These are phyloP conservation scores for Diaporthe velutina DNA, from an alignment of 2,329 filamentous ascomycete genomes.

Conservation along the genomic window DNA sequence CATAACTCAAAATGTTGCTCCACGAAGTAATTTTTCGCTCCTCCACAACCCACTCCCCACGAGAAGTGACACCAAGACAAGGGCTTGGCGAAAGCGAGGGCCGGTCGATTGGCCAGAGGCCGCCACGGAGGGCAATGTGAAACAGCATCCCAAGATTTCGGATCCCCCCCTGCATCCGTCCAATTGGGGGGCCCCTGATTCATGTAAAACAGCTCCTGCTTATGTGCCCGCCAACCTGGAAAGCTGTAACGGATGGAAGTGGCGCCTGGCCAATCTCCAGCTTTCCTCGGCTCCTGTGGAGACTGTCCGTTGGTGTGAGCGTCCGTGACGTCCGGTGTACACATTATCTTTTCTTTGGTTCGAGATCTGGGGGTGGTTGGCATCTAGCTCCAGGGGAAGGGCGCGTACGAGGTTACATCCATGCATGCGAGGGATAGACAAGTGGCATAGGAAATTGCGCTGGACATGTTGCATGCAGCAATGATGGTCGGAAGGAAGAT, in stretches of 20 bases:
- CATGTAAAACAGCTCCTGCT: constrained; percentile 30
- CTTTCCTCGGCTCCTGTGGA: not conserved
- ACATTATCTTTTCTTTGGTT: constrained; percentile 3
- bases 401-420: constrained; percentile 15
- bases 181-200: constrained; percentile 17
- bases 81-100: constrained; percentile 17
- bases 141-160: constrained; percentile 30
- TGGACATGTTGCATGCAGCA: constrained; percentile 2
- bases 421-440: not conserved
- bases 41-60: not conserved
- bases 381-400: not conserved
- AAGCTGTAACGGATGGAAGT: constrained; percentile 27
- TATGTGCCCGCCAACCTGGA: not conserved
- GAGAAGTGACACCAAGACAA: constrained; percentile 10
- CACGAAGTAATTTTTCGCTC: constrained; percentile 5
- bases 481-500: constrained; percentile 5
- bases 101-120: constrained; percentile 26
- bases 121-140: constrained; percentile 30
- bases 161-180: constrained; percentile 27
- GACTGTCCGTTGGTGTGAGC: not conserved
- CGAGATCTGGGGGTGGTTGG: constrained; percentile 4
- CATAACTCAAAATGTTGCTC: constrained; percentile 16
- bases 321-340: not conserved
- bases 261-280: constrained; percentile 14
- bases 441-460: constrained; percentile 20